Percentiles rank a stretch among this genome's conserved stretches.
Evolutionary conservation across 345 rosid species (phyloP).

Genomic region (Linum lewisii): DNA sequence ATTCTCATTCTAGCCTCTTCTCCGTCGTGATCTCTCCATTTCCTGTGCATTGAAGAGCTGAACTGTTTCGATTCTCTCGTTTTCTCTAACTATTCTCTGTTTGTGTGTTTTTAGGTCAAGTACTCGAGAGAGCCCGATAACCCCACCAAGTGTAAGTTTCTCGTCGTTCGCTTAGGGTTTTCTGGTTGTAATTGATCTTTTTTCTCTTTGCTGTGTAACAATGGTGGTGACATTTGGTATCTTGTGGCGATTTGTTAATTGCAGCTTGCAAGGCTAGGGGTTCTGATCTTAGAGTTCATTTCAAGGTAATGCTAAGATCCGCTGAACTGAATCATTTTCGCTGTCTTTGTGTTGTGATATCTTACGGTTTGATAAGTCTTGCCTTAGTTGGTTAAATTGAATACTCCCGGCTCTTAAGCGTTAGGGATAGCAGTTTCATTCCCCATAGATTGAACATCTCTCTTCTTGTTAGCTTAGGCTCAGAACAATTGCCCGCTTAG

Average conservation of each 20-base stretch:
- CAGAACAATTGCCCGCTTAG: no score
- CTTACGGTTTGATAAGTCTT: no score
- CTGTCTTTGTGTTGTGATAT: not conserved
- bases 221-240: not conserved
- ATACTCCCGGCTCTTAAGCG: conserved; percentile 18
- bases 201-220: not conserved
- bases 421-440: conserved; percentile 31
- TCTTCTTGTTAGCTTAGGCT: no score
- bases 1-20: not conserved
- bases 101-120: conserved; percentile 55
- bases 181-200: not conserved
- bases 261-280: conserved; percentile 98
- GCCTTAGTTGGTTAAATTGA: no score
- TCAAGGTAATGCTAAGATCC: conserved; percentile 45
- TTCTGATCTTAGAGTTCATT: conserved; percentile 87
- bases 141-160: conserved; percentile 64
- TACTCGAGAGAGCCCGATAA: conserved; percentile 92
- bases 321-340: not conserved
- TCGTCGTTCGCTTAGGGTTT: not conserved
- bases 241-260: conserved; percentile 1
- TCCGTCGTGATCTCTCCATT: not conserved
- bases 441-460: no score
- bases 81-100: not conserved
- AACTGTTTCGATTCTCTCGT: no score
- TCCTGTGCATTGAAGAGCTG: no score